Evolutionary conservation across 768 basidiomycete genomes (phyloP).

Genomic region (Gymnopilus dilepis): DNA sequence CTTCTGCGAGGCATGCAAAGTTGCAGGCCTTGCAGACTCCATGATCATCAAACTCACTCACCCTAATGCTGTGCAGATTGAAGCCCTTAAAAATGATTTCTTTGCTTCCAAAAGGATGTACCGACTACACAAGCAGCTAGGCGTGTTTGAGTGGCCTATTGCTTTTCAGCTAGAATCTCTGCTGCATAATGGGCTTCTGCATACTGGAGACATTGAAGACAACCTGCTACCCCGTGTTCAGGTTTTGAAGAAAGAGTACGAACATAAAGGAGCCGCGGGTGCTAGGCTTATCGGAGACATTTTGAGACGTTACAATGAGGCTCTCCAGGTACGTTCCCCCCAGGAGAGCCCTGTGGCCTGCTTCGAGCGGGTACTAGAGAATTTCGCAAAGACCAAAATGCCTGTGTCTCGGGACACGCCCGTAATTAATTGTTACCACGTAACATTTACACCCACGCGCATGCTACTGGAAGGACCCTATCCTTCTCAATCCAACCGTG

Average conservation of each 20-base stretch:
- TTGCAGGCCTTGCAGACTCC: conserved; percentile 46
- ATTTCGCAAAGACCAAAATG: conserved; percentile 36
- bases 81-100: conserved; percentile 53
- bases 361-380: conserved; percentile 41
- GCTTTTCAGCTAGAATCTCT: conserved; percentile 81
- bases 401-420: conserved; percentile 36
- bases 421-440: conserved; percentile 75
- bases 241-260: conserved; percentile 39
- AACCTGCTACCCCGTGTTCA: conserved; percentile 50
- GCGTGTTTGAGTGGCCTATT: conserved; percentile 61
- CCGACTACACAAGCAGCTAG: conserved; percentile 48
- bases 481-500: conserved; percentile 76
- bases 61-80: conserved; percentile 44
- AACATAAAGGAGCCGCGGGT: conserved; percentile 17
- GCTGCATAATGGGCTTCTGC: conserved; percentile 64
- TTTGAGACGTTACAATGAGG: conserved; percentile 59
- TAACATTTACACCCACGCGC: conserved; percentile 78
- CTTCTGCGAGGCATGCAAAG: conserved; percentile 60
- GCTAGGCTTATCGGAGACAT: conserved; percentile 46
- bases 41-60: conserved; percentile 37
- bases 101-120: conserved; percentile 55
- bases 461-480: conserved; percentile 80
- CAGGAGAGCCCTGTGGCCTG: conserved; percentile 48
- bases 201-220: conserved; percentile 61
- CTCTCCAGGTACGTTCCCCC: conserved; percentile 46